Percentiles rank a stretch among this genome's conserved stretches.
Conservation (phyloP, 345 rosid species). For the Rhodamnia argentea region DNA sequence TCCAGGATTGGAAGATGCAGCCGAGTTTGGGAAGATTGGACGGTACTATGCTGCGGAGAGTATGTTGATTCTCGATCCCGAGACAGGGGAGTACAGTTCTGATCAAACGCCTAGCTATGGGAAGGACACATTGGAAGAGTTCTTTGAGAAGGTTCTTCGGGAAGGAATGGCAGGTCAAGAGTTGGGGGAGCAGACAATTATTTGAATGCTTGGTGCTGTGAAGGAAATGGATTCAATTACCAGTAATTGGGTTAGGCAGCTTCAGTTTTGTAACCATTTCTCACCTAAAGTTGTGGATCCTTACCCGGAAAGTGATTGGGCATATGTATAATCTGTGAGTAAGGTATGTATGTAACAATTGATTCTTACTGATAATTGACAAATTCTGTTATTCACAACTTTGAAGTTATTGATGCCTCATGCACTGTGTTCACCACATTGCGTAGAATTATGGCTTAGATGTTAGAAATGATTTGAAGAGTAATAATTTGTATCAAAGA, state of each 20-base stretch:
- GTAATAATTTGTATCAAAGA: background rate
- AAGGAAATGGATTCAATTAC: background rate
- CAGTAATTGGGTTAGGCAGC: background rate
- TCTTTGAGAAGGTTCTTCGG: conserved; percentile 60
- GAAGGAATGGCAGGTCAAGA: conserved; percentile 98
- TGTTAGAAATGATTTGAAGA: background rate
- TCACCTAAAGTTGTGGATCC: background rate
- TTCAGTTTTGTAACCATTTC: background rate
- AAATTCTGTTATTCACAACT: background rate
- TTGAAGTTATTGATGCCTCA: background rate
- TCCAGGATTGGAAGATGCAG: conserved; percentile 78
- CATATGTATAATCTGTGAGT: background rate
- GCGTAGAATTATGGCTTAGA: background rate
- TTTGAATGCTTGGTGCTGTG: conserved; percentile 15
- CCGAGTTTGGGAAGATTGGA: conserved; percentile 93
- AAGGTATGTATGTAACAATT: background rate
- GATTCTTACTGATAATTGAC: background rate
- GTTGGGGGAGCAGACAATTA: conserved; percentile 77
- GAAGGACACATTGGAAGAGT: conserved; percentile 73
- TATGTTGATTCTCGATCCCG: conserved; percentile 77
- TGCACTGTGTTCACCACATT: background rate
- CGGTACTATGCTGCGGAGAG: conserved; percentile 96
- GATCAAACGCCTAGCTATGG: conserved; percentile 93
- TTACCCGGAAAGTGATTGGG: background rate
- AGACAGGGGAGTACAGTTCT: conserved; percentile 72